phyloP scores from a whole-genome alignment of 2,329 filamentous ascomycete species.

The Pseudocercospora fijiensis region DNA sequence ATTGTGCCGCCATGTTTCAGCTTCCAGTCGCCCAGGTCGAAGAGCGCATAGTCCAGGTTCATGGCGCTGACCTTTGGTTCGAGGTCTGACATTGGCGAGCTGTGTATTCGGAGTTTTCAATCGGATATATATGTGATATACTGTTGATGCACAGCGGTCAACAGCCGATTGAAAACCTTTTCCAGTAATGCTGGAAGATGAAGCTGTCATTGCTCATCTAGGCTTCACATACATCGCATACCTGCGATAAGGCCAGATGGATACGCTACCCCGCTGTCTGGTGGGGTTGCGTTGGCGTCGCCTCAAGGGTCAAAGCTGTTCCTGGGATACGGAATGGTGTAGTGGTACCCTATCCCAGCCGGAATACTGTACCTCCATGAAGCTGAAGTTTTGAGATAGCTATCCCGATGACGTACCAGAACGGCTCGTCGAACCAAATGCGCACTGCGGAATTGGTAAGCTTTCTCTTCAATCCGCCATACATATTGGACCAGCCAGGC shows the following conservation, averaged over 20 bases:
- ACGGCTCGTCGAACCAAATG: background rate
- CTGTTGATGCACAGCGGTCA: background rate
- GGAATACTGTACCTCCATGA: background rate
- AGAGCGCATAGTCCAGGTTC: conserved; percentile 46
- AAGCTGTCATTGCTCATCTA: conserved; percentile 4
- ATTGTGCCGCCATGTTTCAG: conserved; percentile 65
- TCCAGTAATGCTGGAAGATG: background rate
- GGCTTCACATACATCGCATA: background rate
- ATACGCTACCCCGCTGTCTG: background rate
- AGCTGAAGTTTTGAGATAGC: background rate
- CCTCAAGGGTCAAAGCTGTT: background rate
- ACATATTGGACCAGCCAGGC: background rate
- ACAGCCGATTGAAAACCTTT: background rate
- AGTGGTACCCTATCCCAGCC: background rate
- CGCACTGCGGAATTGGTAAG: background rate
- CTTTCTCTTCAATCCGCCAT: background rate
- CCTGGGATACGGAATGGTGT: background rate
- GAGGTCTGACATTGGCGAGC: background rate
- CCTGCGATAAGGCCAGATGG: background rate
- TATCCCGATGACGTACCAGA: background rate
- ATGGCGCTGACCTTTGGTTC: conserved; percentile 15
- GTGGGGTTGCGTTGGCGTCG: background rate
- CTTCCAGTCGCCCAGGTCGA: conserved; percentile 44
- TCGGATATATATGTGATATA: background rate
- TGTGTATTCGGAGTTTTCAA: background rate